phyloP scores from a whole-genome alignment of 345 rosid genomes.

The Zanthoxylum bungeanum region DNA sequence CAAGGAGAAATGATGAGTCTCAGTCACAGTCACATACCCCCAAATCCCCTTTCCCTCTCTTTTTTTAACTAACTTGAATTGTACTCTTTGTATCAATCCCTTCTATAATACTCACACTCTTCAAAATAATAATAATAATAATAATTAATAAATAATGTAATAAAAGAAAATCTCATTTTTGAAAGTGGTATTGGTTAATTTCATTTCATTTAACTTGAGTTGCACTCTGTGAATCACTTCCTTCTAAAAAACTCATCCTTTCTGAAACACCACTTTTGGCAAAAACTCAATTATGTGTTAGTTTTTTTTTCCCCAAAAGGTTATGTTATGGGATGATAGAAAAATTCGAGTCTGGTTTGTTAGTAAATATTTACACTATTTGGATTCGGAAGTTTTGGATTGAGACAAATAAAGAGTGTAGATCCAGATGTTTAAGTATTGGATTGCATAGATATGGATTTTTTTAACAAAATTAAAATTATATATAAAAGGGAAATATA shows the following conservation, averaged over 20 bases:
- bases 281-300: slow-evolving; percentile 2
- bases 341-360: too few species aligned
- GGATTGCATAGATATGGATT: too few species aligned
- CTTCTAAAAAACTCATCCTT: slow-evolving; percentile 32
- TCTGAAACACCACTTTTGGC: slow-evolving; percentile 13
- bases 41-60: slow-evolving; percentile 2
- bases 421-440: too few species aligned
- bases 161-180: neutral
- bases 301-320: neutral
- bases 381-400: too few species aligned
- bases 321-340: too few species aligned
- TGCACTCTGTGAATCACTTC: too few species aligned
- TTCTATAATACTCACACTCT: slow-evolving; percentile 24
- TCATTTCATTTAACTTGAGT: slow-evolving; percentile 30
- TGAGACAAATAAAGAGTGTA: too few species aligned
- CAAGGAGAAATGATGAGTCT: slow-evolving; percentile 26
- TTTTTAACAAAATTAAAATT: too few species aligned
- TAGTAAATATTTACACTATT: too few species aligned
- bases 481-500: too few species aligned
- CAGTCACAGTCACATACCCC: slow-evolving; percentile 12
- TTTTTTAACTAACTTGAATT: slow-evolving; percentile 34
- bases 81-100: slow-evolving; percentile 39
- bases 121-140: neutral
- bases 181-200: neutral
- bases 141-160: neutral